A percentile compares a stretch with the other conserved stretches of the same genome.
Conservation (phyloP, 805 yeast species). For the Isabelozyma gotoi region DNA sequence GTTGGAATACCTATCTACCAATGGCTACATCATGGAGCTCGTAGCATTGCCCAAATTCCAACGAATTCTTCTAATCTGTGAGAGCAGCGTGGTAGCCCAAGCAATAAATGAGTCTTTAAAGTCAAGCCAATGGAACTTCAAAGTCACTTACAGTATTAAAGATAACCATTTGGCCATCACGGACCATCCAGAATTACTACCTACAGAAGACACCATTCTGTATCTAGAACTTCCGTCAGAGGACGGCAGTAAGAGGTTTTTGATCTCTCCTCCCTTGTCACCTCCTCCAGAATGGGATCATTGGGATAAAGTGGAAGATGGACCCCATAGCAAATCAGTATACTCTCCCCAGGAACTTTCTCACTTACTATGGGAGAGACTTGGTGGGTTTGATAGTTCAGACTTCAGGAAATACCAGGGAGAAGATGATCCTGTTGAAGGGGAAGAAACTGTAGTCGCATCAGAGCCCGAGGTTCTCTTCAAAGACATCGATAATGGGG, state of each 20-base stretch:
- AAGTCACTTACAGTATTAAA: conserved; percentile 30
- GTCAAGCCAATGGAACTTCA: conserved; percentile 14
- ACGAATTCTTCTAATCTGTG: conserved; percentile 35
- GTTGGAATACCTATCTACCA: conserved; percentile 22
- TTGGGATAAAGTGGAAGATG: conserved; percentile 41
- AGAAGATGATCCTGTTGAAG: conserved; percentile 5
- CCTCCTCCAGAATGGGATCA: conserved; percentile 47
- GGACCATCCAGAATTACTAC: conserved; percentile 7
- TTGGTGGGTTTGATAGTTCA: conserved; percentile 40
- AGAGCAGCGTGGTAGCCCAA: conserved; percentile 17
- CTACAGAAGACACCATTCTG: conserved; percentile 13
- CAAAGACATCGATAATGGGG: conserved; percentile 34
- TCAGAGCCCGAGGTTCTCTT: conserved; percentile 35
- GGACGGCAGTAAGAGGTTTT: conserved; percentile 33
- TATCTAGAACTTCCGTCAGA: conserved; percentile 43
- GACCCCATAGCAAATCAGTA: conserved; percentile 35
- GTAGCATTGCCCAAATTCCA: conserved; percentile 32
- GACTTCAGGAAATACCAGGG: conserved; percentile 27
- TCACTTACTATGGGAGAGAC: conserved; percentile 42
- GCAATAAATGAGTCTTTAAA: conserved; percentile 16
- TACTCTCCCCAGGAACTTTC: conserved; percentile 40
- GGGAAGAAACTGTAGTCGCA: background rate
- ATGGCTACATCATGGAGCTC: conserved; percentile 28
- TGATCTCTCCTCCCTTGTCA: conserved; percentile 45
- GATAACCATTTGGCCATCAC: conserved; percentile 25